phyloP scores from a whole-genome alignment of 768 basidiomycete genomes.

The Kwoniella bestiolae region DNA sequence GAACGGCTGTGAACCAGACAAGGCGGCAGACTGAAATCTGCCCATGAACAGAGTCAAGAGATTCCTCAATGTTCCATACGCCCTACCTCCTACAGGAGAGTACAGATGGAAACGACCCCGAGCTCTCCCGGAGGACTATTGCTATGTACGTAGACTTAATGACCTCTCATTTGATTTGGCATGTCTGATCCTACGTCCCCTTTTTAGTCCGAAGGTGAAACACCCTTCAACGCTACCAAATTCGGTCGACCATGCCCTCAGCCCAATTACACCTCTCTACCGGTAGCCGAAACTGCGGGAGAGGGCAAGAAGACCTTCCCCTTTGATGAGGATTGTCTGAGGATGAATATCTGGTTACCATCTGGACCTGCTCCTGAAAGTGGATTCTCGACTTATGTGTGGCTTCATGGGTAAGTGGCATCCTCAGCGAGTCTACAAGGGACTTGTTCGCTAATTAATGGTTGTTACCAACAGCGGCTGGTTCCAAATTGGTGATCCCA shows the following conservation, averaged over 20 bases:
- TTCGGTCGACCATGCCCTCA: conserved; percentile 15
- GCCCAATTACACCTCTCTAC: conserved; percentile 14
- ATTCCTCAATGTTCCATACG: conserved; percentile 26
- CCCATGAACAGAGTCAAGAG: conserved; percentile 14
- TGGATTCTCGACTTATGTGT: conserved; percentile 23
- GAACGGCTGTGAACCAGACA: background rate
- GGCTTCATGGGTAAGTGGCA: conserved; percentile 28
- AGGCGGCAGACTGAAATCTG: background rate
- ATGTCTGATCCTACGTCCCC: too few species aligned
- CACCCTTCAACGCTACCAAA: background rate
- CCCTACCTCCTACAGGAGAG: conserved; percentile 23
- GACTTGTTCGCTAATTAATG: too few species aligned
- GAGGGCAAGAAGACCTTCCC: conserved; percentile 13
- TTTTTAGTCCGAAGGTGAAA: conserved; percentile 7
- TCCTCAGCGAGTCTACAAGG: too few species aligned
- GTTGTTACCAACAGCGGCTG: conserved; percentile 25
- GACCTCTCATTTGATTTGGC: too few species aligned
- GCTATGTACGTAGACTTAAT: conserved; percentile 6
- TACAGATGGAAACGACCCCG: conserved; percentile 18
- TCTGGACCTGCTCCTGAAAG: conserved; percentile 18
- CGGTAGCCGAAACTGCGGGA: conserved; percentile 6
- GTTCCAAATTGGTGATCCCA: conserved; percentile 31
- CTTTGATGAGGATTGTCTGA: conserved; percentile 28
- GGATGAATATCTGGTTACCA: conserved; percentile 28
- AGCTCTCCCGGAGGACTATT: conserved; percentile 17